Evolutionary conservation across 176 grass and related monocot genomes (phyloP).

Genomic region (Zea luxurians): DNA sequence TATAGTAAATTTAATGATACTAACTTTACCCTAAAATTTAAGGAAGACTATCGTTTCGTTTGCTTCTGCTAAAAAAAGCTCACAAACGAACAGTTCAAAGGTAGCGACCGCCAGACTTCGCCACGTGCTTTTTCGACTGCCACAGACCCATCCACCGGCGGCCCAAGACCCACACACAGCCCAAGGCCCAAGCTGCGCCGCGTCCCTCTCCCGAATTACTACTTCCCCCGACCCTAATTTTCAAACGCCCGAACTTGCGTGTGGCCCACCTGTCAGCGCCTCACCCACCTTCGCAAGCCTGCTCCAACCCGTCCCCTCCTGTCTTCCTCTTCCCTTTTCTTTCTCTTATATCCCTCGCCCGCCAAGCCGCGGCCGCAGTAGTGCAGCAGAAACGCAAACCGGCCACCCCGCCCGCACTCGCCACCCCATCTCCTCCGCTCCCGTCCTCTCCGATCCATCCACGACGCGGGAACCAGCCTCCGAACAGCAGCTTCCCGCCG

Average conservation of each 20-base stretch:
- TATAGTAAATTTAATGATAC: neutral
- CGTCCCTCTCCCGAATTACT: neutral
- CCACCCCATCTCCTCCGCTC: neutral
- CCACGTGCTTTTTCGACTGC: neutral
- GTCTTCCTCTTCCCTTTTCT: neutral
- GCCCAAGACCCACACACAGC: neutral
- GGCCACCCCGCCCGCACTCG: slow-evolving; percentile 3
- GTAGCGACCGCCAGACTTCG: neutral
- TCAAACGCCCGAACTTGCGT: slow-evolving; percentile 38
- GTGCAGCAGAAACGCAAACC: slow-evolving; percentile 32
- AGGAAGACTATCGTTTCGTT: neutral
- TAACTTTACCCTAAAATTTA: neutral
- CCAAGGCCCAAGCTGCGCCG: neutral
- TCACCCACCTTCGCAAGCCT: slow-evolving; percentile 24
- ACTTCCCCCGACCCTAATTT: slow-evolving; percentile 33
- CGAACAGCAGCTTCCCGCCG: neutral
- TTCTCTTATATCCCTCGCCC: slow-evolving; percentile 42
- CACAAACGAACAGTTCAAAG: too few species aligned
- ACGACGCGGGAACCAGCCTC: neutral
- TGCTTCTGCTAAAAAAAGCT: neutral
- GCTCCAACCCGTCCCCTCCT: neutral
- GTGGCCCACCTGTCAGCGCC: slow-evolving; percentile 3
- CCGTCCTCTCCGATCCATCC: slow-evolving; percentile 19
- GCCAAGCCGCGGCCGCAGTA: slow-evolving; percentile 46
- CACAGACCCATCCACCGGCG: neutral